Base-by-base conservation (phyloP, 1,284 basidiomycete species). In the Cystobasidiaceae sp. region DNA sequence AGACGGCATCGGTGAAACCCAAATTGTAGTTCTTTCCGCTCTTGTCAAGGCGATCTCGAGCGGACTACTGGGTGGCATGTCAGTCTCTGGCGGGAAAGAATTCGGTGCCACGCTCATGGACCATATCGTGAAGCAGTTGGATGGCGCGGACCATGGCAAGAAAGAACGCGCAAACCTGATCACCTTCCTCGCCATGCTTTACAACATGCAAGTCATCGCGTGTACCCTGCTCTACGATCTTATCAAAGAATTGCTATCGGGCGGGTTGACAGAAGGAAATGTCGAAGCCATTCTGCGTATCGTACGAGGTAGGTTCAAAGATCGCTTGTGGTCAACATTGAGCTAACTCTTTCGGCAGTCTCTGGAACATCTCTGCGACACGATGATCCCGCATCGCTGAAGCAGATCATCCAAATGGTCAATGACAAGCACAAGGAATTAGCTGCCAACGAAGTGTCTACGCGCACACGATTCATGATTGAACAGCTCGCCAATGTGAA, bases 171-270 rank as follows among this genome's bases (percentile, higher is more conserved):
- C 88, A 17, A 98, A 98, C 75, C 79, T 99, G 30, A 82, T 93
- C 33, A 85, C 90, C 0, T 82, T 98, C 8, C 80, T 97, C 23
- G 89, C 91, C 2, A 91, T 97, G 75, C 79, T 98, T 37, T 97
- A 97, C 80, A 97, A 97, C 75, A 90, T 97, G 73, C 89, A 91
- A 76, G 89, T 97, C 27, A 83, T 97, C 48, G 91, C 90, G 0
- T 90, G 86, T 66, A 81, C 88, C 3, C 81, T 98, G 21, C 79
- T 97, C 45, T 97, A 93, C 77, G 94, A 97, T 74, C 76, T 97
- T 52, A 86, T 99, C 69, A 85, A 89, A 3, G 81, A 83, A 7
- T 82, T 97, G 63, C 81, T 98, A 49, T 80, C 84, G 57, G 67
- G 80, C 28, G 79, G 83, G 6, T 75, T 93, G 64, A 81, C 81